phyloP scores from a whole-genome alignment of 1,284 basidiomycete species.

The Apiotrichum montevideense region DNA sequence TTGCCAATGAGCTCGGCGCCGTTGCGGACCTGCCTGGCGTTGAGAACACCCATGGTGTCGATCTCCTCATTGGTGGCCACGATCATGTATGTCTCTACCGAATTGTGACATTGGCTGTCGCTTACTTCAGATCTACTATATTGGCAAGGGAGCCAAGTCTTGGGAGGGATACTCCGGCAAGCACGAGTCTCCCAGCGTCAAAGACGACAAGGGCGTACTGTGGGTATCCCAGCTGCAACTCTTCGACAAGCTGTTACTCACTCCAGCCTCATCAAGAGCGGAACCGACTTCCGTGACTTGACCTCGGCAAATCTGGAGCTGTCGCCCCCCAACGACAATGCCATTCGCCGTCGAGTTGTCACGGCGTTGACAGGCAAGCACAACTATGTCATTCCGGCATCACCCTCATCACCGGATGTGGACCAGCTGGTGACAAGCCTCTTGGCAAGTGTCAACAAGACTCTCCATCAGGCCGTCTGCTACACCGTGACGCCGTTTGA shows the following conservation, averaged over 20 bases:
- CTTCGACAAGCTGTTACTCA: not conserved
- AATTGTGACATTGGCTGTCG: too few species aligned
- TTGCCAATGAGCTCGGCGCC: conserved; percentile 60
- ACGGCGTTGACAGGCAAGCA: conserved; percentile 60
- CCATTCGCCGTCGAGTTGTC: conserved; percentile 63
- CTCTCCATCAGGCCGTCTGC: conserved; percentile 68
- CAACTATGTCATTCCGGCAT: conserved; percentile 58
- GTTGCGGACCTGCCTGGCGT: conserved; percentile 51
- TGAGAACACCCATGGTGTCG: conserved; percentile 64
- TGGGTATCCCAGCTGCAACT: conserved; percentile 38
- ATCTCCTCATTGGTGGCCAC: conserved; percentile 81
- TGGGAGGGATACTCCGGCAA: conserved; percentile 67
- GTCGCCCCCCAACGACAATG: conserved; percentile 53
- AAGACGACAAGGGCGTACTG: conserved; percentile 65
- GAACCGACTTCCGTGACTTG: conserved; percentile 83
- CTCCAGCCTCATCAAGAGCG: conserved; percentile 63
- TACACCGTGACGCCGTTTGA: conserved; percentile 63
- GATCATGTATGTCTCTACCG: conserved; percentile 56
- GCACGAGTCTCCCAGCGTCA: conserved; percentile 60
- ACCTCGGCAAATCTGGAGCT: conserved; percentile 67
- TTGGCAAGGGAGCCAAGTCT: conserved; percentile 63
- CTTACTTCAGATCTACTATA: conserved; percentile 41
- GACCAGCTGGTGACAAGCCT: conserved; percentile 60
- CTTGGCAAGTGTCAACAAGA: conserved; percentile 63
- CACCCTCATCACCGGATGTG: conserved; percentile 57